Percentiles rank a stretch among this genome's conserved stretches.
These are phyloP conservation scores for Arthroderma uncinatum DNA, from an alignment of 2,329 filamentous ascomycete species.

Conservation along the genomic window DNA sequence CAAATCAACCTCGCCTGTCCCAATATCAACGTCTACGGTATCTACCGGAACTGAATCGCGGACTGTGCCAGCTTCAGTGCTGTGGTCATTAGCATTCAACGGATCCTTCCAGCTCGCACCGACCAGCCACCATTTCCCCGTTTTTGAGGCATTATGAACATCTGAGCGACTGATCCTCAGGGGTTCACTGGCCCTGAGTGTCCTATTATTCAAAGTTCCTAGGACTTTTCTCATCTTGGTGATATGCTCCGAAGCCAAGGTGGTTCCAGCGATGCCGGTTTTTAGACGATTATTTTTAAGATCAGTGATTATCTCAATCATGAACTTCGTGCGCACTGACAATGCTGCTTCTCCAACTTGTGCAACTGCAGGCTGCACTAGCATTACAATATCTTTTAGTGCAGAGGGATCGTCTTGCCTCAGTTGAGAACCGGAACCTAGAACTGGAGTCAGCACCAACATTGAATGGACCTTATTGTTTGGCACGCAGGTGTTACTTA, in stretches of 20 bases:
- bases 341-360: conserved; percentile 58
- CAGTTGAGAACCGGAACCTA: conserved; percentile 64
- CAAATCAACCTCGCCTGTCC: conserved; percentile 49
- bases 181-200: conserved; percentile 63
- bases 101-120: conserved; percentile 73
- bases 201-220: conserved; percentile 56
- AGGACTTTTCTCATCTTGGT: conserved; percentile 81
- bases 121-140: conserved; percentile 97
- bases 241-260: conserved; percentile 67
- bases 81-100: neutral
- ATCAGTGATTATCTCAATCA: conserved; percentile 92
- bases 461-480: neutral
- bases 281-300: conserved; percentile 91
- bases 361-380: conserved; percentile 61
- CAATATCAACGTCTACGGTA: conserved; percentile 32
- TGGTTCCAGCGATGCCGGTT: conserved; percentile 57
- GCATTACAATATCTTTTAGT: conserved; percentile 74
- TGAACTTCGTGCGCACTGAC: conserved; percentile 85
- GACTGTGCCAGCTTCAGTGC: conserved; percentile 22
- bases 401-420: conserved; percentile 79
- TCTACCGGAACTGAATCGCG: conserved; percentile 8
- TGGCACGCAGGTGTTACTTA: conserved; percentile 18
- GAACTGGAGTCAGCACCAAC: conserved; percentile 11
- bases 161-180: conserved; percentile 72
- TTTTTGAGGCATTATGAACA: conserved; percentile 70